Conservation (phyloP, 805 yeast species). For the Peterozyma toletana region DNA sequence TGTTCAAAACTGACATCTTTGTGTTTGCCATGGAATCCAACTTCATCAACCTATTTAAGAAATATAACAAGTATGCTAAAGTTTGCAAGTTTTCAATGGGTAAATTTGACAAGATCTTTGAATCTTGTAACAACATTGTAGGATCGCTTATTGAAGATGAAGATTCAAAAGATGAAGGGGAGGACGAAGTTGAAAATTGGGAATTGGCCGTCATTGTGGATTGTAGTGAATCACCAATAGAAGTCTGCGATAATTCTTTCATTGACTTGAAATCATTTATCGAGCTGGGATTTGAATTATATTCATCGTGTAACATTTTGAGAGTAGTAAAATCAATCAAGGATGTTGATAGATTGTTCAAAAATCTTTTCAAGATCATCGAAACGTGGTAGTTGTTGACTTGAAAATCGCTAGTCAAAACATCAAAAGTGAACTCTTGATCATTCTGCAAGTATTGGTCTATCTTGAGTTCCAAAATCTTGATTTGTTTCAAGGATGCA, state of each 20-base stretch:
- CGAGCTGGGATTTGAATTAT: conserved; percentile 1
- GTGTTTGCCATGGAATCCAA: conserved; percentile 18
- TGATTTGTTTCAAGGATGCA: conserved; percentile 25
- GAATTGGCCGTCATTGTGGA: conserved; percentile 4
- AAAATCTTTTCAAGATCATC: conserved; percentile 28
- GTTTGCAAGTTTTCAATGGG: conserved; percentile 23
- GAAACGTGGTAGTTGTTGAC: conserved; percentile 26
- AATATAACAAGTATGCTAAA: conserved; percentile 19
- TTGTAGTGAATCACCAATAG: conserved; percentile 3
- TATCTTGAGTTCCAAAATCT: conserved; percentile 19
- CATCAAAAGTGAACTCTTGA: conserved; percentile 9
- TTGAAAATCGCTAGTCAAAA: conserved; percentile 5
- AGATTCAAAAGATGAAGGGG: conserved; percentile 10
- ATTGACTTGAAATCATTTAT: not conserved
- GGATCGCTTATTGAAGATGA: conserved; percentile 9
- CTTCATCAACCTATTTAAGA: conserved; percentile 16
- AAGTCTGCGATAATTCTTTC: too few species aligned
- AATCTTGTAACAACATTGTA: not conserved
- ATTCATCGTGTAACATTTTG: conserved; percentile 11
- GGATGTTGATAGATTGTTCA: conserved; percentile 21
- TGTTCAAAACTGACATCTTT: conserved; percentile 27
- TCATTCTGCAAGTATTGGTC: conserved; percentile 6
- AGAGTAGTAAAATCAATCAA: conserved; percentile 19
- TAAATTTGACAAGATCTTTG: conserved; percentile 7
- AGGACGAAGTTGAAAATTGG: conserved; percentile 8